Evolutionary conservation across 805 yeast genomes (phyloP).

Genomic region (Wickerhamiella parazyma): DNA sequence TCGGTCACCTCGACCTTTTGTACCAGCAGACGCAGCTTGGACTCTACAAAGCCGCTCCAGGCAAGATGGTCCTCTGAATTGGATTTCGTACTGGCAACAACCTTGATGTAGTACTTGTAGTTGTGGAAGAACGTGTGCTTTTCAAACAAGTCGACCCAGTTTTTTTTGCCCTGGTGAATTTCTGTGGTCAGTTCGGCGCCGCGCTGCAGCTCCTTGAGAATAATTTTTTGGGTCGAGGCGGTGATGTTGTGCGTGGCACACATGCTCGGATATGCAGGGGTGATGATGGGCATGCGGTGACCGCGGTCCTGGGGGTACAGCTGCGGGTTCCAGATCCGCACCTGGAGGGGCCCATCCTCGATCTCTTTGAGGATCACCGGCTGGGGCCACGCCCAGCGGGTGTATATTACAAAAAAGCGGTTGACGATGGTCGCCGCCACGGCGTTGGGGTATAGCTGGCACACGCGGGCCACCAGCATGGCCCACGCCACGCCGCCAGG

Average conservation of each 20-base stretch:
- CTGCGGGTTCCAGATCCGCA: conserved; percentile 92
- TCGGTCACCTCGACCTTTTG: conserved; percentile 66
- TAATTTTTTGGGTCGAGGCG: conserved; percentile 71
- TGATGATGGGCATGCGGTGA: conserved; percentile 94
- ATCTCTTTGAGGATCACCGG: conserved; percentile 86
- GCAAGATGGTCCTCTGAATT: conserved; percentile 69
- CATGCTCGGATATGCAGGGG: conserved; percentile 98
- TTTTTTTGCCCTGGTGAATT: conserved; percentile 45
- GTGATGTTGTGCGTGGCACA: conserved; percentile 97
- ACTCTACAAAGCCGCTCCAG: conserved; percentile 90
- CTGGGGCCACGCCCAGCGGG: conserved; percentile 97
- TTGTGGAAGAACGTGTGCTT: conserved; percentile 71
- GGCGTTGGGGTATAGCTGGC: conserved; percentile 93
- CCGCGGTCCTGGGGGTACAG: conserved; percentile 77
- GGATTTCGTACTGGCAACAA: conserved; percentile 64
- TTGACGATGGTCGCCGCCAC: conserved; percentile 84
- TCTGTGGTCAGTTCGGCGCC: conserved; percentile 61
- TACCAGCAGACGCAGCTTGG: conserved; percentile 68
- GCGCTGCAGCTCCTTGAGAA: conserved; percentile 63
- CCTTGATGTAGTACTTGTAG: conserved; percentile 76
- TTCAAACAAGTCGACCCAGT: conserved; percentile 64
- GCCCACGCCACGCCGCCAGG: conserved; percentile 99
- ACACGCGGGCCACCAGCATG: conserved; percentile 94
- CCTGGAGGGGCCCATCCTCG: conserved; percentile 95
- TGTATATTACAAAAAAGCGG: conserved; percentile 72